phyloP scores from a whole-genome alignment of 208 protist species.

The Novymonas esmeraldas region DNA sequence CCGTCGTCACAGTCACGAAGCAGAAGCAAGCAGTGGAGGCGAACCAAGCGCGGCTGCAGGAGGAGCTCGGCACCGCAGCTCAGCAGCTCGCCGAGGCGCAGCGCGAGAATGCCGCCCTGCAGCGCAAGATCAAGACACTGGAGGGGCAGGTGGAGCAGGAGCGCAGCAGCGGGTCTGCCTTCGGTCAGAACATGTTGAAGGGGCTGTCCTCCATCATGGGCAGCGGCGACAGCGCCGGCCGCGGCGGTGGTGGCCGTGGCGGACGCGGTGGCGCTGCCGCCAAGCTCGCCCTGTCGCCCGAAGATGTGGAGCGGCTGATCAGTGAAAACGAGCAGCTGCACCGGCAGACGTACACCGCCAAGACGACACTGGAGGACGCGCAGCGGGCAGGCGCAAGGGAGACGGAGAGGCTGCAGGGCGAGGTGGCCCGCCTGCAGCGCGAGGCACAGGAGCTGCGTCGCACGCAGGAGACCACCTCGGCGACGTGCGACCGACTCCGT shows the following conservation, averaged over 20 bases:
- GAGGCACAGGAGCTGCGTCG: slow-evolving; percentile 49
- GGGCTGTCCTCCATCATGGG: slow-evolving; percentile 75
- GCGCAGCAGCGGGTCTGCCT: slow-evolving; percentile 42
- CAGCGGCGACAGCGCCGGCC: slow-evolving; percentile 27
- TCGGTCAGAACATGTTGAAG: slow-evolving; percentile 71
- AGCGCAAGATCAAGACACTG: slow-evolving; percentile 43
- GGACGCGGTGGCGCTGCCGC: neutral
- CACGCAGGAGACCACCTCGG: slow-evolving; percentile 36
- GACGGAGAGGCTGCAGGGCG: slow-evolving; percentile 16
- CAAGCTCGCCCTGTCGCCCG: slow-evolving; percentile 40
- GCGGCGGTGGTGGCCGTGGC: slow-evolving; percentile 2
- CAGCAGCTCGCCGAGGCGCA: slow-evolving; percentile 48
- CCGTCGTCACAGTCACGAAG: slow-evolving; percentile 78
- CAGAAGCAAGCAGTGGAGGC: slow-evolving; percentile 80
- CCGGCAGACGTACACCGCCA: slow-evolving; percentile 60
- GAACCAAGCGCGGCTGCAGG: slow-evolving; percentile 52
- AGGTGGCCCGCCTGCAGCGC: slow-evolving; percentile 34
- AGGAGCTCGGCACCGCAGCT: slow-evolving; percentile 43
- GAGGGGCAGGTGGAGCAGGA: slow-evolving; percentile 54
- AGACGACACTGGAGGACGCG: slow-evolving; percentile 51
- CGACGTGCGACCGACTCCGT: slow-evolving; percentile 48
- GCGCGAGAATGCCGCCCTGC: slow-evolving; percentile 50
- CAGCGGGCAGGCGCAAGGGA: slow-evolving; percentile 17
- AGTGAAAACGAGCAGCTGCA: slow-evolving; percentile 74
- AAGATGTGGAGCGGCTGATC: slow-evolving; percentile 73